These are phyloP conservation scores for Millerozyma miso DNA, from an alignment of 805 yeast species.

Conservation along the genomic window DNA sequence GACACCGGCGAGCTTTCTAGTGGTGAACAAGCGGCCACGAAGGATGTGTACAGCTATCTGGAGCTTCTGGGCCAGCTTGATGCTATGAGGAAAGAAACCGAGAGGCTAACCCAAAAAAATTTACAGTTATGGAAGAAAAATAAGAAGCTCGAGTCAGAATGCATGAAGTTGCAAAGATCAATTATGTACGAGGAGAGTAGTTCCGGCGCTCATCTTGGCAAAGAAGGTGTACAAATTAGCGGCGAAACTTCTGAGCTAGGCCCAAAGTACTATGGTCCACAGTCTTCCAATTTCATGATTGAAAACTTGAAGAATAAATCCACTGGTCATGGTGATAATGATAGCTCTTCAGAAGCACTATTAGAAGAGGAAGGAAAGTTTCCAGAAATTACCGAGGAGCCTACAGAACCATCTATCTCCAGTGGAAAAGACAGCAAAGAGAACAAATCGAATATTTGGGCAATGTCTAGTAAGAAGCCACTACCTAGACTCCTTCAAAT, in stretches of 20 bases:
- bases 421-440: background rate
- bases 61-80: conserved; percentile 15
- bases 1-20: background rate
- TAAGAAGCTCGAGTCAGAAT: conserved; percentile 7
- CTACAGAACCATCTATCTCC: background rate
- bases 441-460: background rate
- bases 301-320: conserved; percentile 21
- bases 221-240: conserved; percentile 14
- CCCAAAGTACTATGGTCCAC: conserved; percentile 49
- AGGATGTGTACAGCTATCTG: background rate
- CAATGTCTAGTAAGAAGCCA: conserved; percentile 19
- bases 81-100: conserved; percentile 17
- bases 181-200: background rate
- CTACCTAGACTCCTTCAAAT: conserved; percentile 21
- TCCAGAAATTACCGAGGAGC: background rate
- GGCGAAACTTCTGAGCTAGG: conserved; percentile 39
- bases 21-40: background rate
- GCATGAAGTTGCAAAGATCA: conserved; percentile 2
- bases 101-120: conserved; percentile 16
- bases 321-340: background rate
- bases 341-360: background rate
- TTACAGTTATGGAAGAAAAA: conserved; percentile 13
- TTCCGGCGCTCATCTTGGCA: background rate
- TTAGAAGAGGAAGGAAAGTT: background rate
- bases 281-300: conserved; percentile 46